Percentiles rank a stretch among this genome's conserved stretches.
Conservation (phyloP, 495 filamentous ascomycete genomes). For the Penicillium antarcticum region DNA sequence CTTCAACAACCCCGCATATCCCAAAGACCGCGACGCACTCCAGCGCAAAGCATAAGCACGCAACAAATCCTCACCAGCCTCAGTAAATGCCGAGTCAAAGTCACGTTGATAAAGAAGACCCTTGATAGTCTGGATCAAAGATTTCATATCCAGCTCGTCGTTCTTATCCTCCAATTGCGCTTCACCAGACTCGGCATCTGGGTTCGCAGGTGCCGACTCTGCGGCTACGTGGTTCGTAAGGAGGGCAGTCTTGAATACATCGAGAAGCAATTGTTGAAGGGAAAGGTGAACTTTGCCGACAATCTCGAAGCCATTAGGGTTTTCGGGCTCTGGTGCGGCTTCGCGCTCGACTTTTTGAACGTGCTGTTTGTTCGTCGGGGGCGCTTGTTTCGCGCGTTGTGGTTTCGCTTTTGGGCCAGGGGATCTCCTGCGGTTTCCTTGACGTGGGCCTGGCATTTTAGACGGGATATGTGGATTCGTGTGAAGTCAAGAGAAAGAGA, state of each 20-base stretch:
- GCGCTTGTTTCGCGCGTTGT: constrained; percentile 1
- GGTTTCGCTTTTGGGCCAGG: constrained; percentile 1
- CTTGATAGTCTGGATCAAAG: constrained; percentile 75
- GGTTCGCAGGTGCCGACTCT: constrained; percentile 9
- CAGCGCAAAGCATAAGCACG: constrained; percentile 82
- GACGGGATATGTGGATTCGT: neutral
- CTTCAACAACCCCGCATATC: constrained; percentile 66
- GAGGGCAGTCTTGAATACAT: constrained; percentile 70
- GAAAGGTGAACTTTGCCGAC: constrained; percentile 38
- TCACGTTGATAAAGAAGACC: constrained; percentile 78
- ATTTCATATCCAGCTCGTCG: constrained; percentile 38
- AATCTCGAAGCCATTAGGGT: constrained; percentile 19
- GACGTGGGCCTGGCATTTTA: constrained; percentile 10
- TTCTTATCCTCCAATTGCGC: constrained; percentile 5
- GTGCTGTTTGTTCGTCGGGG: constrained; percentile 15
- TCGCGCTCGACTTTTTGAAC: constrained; percentile 10
- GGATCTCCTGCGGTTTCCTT: constrained; percentile 5
- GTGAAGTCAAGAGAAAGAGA: neutral
- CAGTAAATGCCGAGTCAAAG: constrained; percentile 71
- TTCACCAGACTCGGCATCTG: constrained; percentile 1
- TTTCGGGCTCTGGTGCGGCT: constrained; percentile 8
- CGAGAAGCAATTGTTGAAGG: constrained; percentile 71
- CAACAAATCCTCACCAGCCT: constrained; percentile 58
- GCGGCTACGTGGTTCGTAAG: neutral
- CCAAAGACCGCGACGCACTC: constrained; percentile 78